phyloP scores from a whole-genome alignment of 148 eudicot species.

The Vaccinium corymbosum region DNA sequence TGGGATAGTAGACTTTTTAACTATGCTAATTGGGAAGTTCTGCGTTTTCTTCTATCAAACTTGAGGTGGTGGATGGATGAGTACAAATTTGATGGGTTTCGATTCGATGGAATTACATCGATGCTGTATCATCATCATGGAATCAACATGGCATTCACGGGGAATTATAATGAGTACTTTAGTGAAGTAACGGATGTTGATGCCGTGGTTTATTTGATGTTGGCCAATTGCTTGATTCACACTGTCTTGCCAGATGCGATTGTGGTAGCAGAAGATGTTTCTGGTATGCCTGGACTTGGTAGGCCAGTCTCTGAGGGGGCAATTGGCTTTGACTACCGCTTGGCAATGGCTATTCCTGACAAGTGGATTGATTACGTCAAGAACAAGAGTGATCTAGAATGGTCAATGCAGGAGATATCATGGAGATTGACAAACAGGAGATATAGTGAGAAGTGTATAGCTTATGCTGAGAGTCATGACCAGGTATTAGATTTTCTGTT shows the following conservation, averaged over 20 bases:
- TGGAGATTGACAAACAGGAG: constrained; percentile 84
- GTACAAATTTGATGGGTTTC: constrained; percentile 87
- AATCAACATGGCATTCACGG: constrained; percentile 69
- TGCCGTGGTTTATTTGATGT: constrained; percentile 87
- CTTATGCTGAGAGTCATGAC: constrained; percentile 99
- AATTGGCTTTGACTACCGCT: constrained; percentile 87
- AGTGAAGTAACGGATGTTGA: constrained; percentile 87
- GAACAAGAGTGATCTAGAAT: constrained; percentile 74
- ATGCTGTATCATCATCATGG: constrained; percentile 98
- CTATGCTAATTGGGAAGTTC: constrained; percentile 97
- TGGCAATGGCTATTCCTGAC: constrained; percentile 98
- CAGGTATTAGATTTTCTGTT: constrained; percentile 50
- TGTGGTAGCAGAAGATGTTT: constrained; percentile 95
- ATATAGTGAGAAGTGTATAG: constrained; percentile 87
- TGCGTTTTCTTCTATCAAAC: constrained; percentile 88
- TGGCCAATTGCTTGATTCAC: constrained; percentile 73
- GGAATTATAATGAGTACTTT: constrained; percentile 81
- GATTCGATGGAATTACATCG: constrained; percentile 95
- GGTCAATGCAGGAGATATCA: constrained; percentile 82
- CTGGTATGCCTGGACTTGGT: constrained; percentile 97
- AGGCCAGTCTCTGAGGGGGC: constrained; percentile 84
- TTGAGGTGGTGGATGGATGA: constrained; percentile 97
- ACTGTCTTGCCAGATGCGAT: constrained; percentile 73
- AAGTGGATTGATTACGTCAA: constrained; percentile 92
- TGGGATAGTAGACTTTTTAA: constrained; percentile 97